A percentile compares a stretch with the other conserved stretches of the same genome.
These are phyloP conservation scores for Cerioporus squamosus DNA, from an alignment of 1,284 basidiomycete species.

Conservation along the genomic window DNA sequence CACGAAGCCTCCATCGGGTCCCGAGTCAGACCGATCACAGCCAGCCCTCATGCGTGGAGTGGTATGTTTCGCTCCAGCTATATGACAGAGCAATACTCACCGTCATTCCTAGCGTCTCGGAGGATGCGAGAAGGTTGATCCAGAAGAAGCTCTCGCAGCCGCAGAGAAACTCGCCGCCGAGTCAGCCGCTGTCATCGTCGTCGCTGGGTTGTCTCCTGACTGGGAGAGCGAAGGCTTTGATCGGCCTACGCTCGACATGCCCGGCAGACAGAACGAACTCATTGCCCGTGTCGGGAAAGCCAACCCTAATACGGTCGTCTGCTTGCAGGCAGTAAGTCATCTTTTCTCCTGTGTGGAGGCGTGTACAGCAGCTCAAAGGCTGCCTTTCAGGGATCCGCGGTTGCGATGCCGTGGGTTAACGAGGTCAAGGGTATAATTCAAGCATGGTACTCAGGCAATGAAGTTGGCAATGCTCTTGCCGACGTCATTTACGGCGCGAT, in stretches of 20 bases:
- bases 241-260: conserved; percentile 58
- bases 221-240: conserved; percentile 78
- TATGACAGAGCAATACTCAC: neutral
- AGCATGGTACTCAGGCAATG: conserved; percentile 78
- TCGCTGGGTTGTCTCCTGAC: conserved; percentile 68
- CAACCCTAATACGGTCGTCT: conserved; percentile 69
- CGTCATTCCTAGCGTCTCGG: conserved; percentile 54
- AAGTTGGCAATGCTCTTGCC: conserved; percentile 74
- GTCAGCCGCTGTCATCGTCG: conserved; percentile 62
- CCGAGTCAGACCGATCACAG: conserved; percentile 54
- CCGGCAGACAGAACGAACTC: conserved; percentile 65
- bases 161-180: conserved; percentile 63
- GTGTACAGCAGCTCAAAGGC: neutral
- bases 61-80: conserved; percentile 39
- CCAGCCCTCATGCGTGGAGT: conserved; percentile 71
- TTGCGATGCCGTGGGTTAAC: conserved; percentile 69
- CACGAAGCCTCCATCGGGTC: conserved; percentile 52
- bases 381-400: conserved; percentile 58
- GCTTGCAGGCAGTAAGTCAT: conserved; percentile 63
- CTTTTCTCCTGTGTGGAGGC: no score
- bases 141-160: conserved; percentile 58
- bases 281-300: conserved; percentile 60
- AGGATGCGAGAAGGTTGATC: conserved; percentile 64
- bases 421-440: conserved; percentile 58
- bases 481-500: conserved; percentile 75